phyloP scores from a whole-genome alignment of 345 rosid species.

The Eucalyptus curtisii region DNA sequence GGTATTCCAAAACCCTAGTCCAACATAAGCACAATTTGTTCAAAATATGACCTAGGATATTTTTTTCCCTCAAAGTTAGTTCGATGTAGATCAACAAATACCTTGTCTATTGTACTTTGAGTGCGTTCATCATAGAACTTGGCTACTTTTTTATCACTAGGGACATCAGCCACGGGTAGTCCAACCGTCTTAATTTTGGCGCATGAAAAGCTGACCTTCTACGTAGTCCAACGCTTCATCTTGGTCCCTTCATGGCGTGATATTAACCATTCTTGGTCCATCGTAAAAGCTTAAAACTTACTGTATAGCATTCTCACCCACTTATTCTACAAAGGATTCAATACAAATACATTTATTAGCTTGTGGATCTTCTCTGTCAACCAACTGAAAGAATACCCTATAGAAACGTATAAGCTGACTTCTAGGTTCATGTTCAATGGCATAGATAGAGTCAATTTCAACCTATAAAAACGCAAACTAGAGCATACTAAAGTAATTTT shows the following conservation, averaged over 20 bases:
- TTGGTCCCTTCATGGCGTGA: background rate
- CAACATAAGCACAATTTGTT: background rate
- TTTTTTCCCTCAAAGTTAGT: background rate
- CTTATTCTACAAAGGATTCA: background rate
- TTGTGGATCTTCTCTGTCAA: background rate
- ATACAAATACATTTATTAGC: background rate
- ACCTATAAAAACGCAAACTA: background rate
- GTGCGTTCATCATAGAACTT: background rate
- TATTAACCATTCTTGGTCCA: conserved; percentile 1
- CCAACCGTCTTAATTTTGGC: background rate
- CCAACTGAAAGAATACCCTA: background rate
- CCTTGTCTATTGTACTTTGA: background rate
- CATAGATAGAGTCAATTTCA: background rate
- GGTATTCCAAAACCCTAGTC: background rate
- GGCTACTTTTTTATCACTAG: background rate
- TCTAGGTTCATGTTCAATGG: background rate
- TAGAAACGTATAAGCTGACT: background rate
- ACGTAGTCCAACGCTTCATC: background rate
- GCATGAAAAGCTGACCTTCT: background rate
- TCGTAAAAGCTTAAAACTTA: background rate
- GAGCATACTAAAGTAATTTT: too few species aligned
- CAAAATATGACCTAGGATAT: background rate
- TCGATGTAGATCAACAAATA: background rate
- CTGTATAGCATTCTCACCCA: background rate
- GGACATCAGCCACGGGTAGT: background rate